phyloP scores from a whole-genome alignment of 805 yeast genomes.

The Yarrowia sp. region DNA sequence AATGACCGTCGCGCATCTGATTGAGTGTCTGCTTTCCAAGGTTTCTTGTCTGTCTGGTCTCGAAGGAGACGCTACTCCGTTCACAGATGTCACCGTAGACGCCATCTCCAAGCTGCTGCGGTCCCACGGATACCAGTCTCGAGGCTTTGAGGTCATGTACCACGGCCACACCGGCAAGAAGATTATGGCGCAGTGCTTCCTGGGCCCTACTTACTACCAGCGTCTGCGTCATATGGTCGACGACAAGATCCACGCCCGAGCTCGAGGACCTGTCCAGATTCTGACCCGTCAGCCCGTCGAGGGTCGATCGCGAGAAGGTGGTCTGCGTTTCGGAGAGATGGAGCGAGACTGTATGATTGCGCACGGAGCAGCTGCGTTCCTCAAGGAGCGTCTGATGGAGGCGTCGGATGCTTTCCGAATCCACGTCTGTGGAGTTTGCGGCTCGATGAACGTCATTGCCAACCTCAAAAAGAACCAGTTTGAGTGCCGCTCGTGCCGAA shows the following conservation, averaged over 20 bases:
- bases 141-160: slow-evolving; percentile 98
- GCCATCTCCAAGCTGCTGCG: slow-evolving; percentile 89
- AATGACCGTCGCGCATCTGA: slow-evolving; percentile 99
- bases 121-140: slow-evolving; percentile 94
- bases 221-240: slow-evolving; percentile 99
- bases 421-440: slow-evolving; percentile 97
- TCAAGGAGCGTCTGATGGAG: slow-evolving; percentile 97
- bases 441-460: slow-evolving; percentile 96
- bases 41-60: slow-evolving; percentile 92
- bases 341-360: slow-evolving; percentile 99
- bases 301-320: slow-evolving; percentile 99
- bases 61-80: slow-evolving; percentile 99
- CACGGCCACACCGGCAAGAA: slow-evolving; percentile 99
- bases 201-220: slow-evolving; percentile 99
- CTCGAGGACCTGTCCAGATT: slow-evolving; percentile 98
- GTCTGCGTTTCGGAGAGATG: slow-evolving; percentile 99
- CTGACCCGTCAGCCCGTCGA: slow-evolving; percentile 98
- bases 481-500: slow-evolving; percentile 98
- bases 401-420: slow-evolving; percentile 99
- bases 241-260: slow-evolving; percentile 98
- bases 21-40: slow-evolving; percentile 94
- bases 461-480: slow-evolving; percentile 95
- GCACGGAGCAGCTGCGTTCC: slow-evolving; percentile 98
- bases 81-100: slow-evolving; percentile 97
- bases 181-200: slow-evolving; percentile 95